Percentiles rank a stretch among this genome's conserved stretches.
phyloP scores from a whole-genome alignment of 768 basidiomycete species.

The Tephrocybe sp. region DNA sequence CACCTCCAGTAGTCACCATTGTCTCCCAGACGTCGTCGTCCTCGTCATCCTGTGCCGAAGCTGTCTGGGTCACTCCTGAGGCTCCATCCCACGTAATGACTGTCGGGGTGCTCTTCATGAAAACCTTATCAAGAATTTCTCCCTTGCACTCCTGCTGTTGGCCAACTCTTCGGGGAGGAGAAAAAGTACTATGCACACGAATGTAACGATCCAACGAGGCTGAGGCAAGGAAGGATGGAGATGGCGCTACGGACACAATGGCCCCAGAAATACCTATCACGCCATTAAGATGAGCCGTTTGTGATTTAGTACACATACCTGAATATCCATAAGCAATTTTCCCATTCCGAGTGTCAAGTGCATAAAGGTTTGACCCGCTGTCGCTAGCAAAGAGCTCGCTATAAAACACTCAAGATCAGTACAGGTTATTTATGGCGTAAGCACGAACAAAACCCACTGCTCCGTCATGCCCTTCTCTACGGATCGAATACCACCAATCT shows the following conservation, averaged over 20 bases:
- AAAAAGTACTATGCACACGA: slow-evolving; percentile 62
- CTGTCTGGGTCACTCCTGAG: slow-evolving; percentile 13
- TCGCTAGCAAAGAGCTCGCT: slow-evolving; percentile 76
- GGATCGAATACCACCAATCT: slow-evolving; percentile 57
- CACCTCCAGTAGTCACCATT: slow-evolving; percentile 53
- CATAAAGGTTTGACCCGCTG: slow-evolving; percentile 56
- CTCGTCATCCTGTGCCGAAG: slow-evolving; percentile 38
- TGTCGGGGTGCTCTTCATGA: slow-evolving; percentile 60
- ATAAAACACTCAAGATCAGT: slow-evolving; percentile 6
- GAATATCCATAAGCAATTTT: slow-evolving; percentile 62
- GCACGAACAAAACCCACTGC: slow-evolving; percentile 46
- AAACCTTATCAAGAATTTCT: slow-evolving; percentile 59
- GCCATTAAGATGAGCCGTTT: slow-evolving; percentile 1
- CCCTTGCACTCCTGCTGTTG: slow-evolving; percentile 57
- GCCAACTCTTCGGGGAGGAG: slow-evolving; percentile 47
- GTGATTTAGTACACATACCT: slow-evolving; percentile 34
- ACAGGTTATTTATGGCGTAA: not conserved
- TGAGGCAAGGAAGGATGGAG: slow-evolving; percentile 55
- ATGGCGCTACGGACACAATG: slow-evolving; percentile 59
- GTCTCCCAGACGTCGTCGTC: slow-evolving; percentile 69
- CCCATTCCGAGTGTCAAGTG: slow-evolving; percentile 71
- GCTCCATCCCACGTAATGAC: slow-evolving; percentile 60
- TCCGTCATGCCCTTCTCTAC: slow-evolving; percentile 60
- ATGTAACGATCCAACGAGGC: slow-evolving; percentile 66
- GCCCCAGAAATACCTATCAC: slow-evolving; percentile 66